Percentiles rank a stretch among this genome's conserved stretches.
phyloP scores from a whole-genome alignment of 129 eudicot species.

The Helichrysum umbraculigerum region DNA sequence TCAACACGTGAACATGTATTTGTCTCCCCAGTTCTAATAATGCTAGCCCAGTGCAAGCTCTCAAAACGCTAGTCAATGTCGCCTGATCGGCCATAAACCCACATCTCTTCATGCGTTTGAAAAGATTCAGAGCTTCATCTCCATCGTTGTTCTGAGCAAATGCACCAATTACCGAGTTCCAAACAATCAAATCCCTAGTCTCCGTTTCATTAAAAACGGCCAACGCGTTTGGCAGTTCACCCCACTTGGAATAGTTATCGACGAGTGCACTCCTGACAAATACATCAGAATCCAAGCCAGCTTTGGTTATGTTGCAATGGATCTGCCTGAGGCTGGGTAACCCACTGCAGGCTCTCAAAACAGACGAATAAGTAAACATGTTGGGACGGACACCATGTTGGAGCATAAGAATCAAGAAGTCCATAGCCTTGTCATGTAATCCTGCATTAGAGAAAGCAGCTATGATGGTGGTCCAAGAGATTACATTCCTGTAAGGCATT shows the following conservation, averaged over 20 bases:
- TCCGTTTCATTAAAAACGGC: slow-evolving; percentile 53
- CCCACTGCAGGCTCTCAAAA: slow-evolving; percentile 61
- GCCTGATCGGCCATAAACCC: slow-evolving; percentile 66
- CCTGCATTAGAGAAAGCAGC: slow-evolving; percentile 57
- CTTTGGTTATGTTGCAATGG: slow-evolving; percentile 56
- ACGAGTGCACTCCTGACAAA: slow-evolving; percentile 74
- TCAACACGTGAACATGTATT: slow-evolving; percentile 70
- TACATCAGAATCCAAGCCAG: slow-evolving; percentile 73
- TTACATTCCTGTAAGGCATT: slow-evolving; percentile 74
- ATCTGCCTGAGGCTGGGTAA: slow-evolving; percentile 53
- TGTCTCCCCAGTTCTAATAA: slow-evolving; percentile 72
- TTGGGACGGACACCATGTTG: slow-evolving; percentile 64
- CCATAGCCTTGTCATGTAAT: slow-evolving; percentile 40
- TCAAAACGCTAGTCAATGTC: slow-evolving; percentile 62
- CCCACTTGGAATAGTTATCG: slow-evolving; percentile 73
- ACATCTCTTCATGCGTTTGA: slow-evolving; percentile 62
- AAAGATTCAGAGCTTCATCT: slow-evolving; percentile 63
- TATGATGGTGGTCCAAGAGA: slow-evolving; percentile 82
- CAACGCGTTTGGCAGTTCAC: slow-evolving; percentile 51
- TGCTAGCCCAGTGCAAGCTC: slow-evolving; percentile 68
- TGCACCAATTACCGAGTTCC: slow-evolving; percentile 79
- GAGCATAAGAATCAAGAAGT: slow-evolving; percentile 59
- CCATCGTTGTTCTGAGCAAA: slow-evolving; percentile 72
- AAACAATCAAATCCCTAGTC: slow-evolving; percentile 65
- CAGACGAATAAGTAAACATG: slow-evolving; percentile 66